Evolutionary conservation across 2,329 filamentous ascomycete genomes (phyloP), one percentile per base, ranked within the genome.

Genomic region (Trichoderma sp.): DNA sequence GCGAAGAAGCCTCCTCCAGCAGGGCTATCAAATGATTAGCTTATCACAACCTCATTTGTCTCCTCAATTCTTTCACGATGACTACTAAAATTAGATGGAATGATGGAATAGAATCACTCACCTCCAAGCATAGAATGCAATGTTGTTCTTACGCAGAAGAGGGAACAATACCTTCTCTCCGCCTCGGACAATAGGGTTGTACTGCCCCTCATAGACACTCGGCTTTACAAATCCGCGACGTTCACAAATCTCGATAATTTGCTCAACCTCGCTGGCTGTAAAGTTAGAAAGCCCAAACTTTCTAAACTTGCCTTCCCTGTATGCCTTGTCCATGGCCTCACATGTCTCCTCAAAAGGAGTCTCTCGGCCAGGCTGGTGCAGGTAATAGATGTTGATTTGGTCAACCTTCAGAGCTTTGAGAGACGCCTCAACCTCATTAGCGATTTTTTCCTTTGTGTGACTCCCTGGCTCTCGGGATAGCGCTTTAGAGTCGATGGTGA

Each of bases 271-370:
- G 2, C 79, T 79, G 1, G 81, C 81, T 0, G 78, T 78, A 74
- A 82, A 86, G 74, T 86, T 87, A 11, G 81, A 84, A 4, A 87
- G 71, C 0, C 85, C 86, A 72, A 85, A 85, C 0, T 79, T 73
- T 74, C 92, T 88, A 76, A 96, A 95, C 78, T 94, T 94, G 63
- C 92, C 92, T 15, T 61, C 47, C 15, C 8, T 57, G 4, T 58
- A 71, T 4, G 63, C 61, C 34, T 58, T 67, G 28, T 71, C 62
- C 18, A 71, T 60, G 11, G 70, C 70, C 28, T 71, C 62, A 6
- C 51, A 58, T 2, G 70, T 71, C 36, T 71, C 70, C 24, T 71
- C 61, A 26, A 71, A 71, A 2, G 70, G 70, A 8, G 70, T 71
- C 11, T 26, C 12, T n/a, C 70, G 21, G n/a, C 68, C 70, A 11